Percentiles rank a stretch among this genome's conserved stretches.
phyloP scores from a whole-genome alignment of 352 stramenopile species.

The Phytophthora kernoviae region DNA sequence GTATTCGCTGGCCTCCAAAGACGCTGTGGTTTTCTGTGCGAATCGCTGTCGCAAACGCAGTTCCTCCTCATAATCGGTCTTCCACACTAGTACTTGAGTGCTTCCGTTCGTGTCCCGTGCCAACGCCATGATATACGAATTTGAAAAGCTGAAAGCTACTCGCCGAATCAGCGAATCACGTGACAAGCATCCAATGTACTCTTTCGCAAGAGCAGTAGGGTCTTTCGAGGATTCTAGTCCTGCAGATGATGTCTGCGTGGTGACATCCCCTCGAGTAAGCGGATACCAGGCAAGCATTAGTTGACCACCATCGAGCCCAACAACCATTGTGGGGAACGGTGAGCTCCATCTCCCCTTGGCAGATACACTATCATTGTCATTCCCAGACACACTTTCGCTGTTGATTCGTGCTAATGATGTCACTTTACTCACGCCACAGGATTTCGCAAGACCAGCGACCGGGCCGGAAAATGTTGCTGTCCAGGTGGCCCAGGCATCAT shows the following conservation, averaged over 20 bases:
- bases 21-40: conserved; percentile 20
- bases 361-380: conserved; percentile 6
- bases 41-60: conserved; percentile 43
- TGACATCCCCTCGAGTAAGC: conserved; percentile 40
- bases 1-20: conserved; percentile 1
- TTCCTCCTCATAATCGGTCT: conserved; percentile 79
- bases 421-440: conserved; percentile 29
- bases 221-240: conserved; percentile 8
- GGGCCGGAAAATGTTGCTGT: conserved; percentile 57
- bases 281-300: conserved; percentile 80
- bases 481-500: conserved; percentile 62
- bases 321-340: conserved; percentile 47
- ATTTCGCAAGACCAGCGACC: conserved; percentile 49
- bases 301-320: conserved; percentile 54
- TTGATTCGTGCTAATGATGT: conserved; percentile 50
- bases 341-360: conserved; percentile 42
- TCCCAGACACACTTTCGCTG: conserved; percentile 12
- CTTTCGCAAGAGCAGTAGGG: conserved; percentile 51
- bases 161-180: conserved; percentile 43
- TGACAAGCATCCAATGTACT: conserved; percentile 59
- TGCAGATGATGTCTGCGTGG: neutral
- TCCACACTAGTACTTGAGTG: conserved; percentile 65
- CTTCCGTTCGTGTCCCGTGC: conserved; percentile 40
- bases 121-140: conserved; percentile 60
- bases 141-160: conserved; percentile 56